Conservation (phyloP, 768 basidiomycete genomes). For the Daedaleopsis nitida region DNA sequence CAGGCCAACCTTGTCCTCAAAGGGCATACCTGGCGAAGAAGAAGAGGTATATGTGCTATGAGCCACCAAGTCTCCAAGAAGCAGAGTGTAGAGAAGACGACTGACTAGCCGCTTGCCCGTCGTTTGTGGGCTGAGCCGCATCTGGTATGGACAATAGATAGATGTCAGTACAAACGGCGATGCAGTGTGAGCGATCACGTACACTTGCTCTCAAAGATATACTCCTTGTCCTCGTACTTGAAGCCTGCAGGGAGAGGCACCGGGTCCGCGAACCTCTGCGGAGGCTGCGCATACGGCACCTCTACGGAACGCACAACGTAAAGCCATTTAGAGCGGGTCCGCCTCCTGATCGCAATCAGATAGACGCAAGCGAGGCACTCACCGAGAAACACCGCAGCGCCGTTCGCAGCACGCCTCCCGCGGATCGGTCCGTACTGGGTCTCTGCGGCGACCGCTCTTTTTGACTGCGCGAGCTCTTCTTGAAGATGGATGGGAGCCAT, state of each 20-base stretch:
- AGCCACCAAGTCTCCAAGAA: background rate
- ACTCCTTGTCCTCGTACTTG: slow-evolving; percentile 61
- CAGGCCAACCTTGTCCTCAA: slow-evolving; percentile 62
- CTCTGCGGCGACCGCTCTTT: slow-evolving; percentile 46
- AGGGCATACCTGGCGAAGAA: slow-evolving; percentile 49
- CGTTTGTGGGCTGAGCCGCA: slow-evolving; percentile 60
- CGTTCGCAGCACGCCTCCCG: slow-evolving; percentile 63
- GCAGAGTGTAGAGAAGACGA: background rate
- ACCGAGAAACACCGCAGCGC: slow-evolving; percentile 69
- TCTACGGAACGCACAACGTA: slow-evolving; percentile 41
- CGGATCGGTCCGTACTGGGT: slow-evolving; percentile 58
- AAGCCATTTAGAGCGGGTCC: too few relatives aligned
- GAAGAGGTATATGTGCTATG: background rate
- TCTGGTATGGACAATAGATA: too few relatives aligned
- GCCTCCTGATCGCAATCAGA: background rate
- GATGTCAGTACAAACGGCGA: background rate
- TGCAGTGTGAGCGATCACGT: slow-evolving; percentile 27
- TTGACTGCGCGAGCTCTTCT: slow-evolving; percentile 50
- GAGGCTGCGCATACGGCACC: slow-evolving; percentile 72
- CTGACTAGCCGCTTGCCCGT: slow-evolving; percentile 62
- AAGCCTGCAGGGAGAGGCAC: slow-evolving; percentile 53
- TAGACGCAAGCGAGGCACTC: slow-evolving; percentile 12
- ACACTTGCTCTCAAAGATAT: slow-evolving; percentile 61
- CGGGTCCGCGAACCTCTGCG: slow-evolving; percentile 66
- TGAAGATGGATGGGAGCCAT: slow-evolving; percentile 46